Evolutionary conservation across 2,329 filamentous ascomycete species (phyloP), one percentile per base, ranked within the genome.

Genomic region (Phialemoniopsis sp.): DNA sequence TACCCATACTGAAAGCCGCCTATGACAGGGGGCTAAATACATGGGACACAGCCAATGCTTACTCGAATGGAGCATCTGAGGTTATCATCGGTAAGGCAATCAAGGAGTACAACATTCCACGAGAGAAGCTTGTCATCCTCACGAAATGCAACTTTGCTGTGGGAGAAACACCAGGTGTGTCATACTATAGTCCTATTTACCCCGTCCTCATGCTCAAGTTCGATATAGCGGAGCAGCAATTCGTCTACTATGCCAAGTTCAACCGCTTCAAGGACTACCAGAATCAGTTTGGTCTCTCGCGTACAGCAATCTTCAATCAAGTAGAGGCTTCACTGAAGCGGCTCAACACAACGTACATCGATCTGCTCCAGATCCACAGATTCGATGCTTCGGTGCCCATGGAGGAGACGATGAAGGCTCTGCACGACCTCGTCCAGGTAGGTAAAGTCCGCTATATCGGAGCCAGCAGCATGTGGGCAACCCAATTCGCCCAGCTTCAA

Each of bases 301-400:
- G 82, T 21, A 73, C 74, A 47, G 73, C 78, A 41, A 84, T 86
- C 50, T 78, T 85, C 52, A 73, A 80, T 45, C 73, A 78, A 0
- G 81, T 86, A 8, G 70, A 85, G 31, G 72, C 66, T 19, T 79
- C 73, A 37, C 64, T 80, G 10, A 54, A 64, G 39, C 60, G 78
- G 12, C 60, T 82, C 12, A 68, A 67, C 19, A 76, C 70, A 2
- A 52, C 54, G 17, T 80, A 80, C 54, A 73, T 80, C 37, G 75
- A 80, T 53, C 66, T 80, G 3, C 60, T 81, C n/a, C 73, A 78
- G 52, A 73, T n/a, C n/a, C n/a, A n/a, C n/a, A n/a, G n/a, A n/a
- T n/a, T n/a, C n/a, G n/a, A n/a, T n/a, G n/a, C n/a, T n/a, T n/a
- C n/a, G n/a, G n/a, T n/a, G n/a, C n/a, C n/a, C n/a, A n/a, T n/a